Evolutionary conservation across 1,284 basidiomycete species (phyloP).

Genomic region (Rhizoctonia solani): DNA sequence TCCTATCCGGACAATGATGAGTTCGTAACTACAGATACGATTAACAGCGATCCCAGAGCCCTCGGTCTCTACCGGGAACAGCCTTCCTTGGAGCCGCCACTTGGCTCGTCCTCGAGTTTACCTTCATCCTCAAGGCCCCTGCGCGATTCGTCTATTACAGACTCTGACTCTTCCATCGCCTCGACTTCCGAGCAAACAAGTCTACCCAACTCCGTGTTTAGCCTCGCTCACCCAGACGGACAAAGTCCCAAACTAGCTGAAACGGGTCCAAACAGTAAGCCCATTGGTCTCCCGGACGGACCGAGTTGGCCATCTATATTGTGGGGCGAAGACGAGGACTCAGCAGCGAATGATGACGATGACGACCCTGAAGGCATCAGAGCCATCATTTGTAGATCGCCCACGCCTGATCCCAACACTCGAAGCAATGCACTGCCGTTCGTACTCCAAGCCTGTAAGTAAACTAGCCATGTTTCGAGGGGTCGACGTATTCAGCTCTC

Average conservation of each 20-base stretch:
- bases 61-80: too few relatives aligned
- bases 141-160: too few relatives aligned
- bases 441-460: slow-evolving; percentile 27
- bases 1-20: too few relatives aligned
- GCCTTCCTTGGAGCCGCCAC: too few relatives aligned
- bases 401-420: slow-evolving; percentile 4
- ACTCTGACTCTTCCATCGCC: background rate
- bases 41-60: too few relatives aligned
- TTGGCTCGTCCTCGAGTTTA: background rate
- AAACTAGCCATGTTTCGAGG: too few relatives aligned
- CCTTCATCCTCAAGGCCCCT: too few relatives aligned
- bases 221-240: background rate
- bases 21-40: too few relatives aligned
- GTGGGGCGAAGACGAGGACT: slow-evolving; percentile 13
- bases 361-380: slow-evolving; percentile 22
- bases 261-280: background rate
- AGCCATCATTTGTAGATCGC: background rate
- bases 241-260: background rate
- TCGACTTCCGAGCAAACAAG: slow-evolving; percentile 21
- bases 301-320: slow-evolving; percentile 30
- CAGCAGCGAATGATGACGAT: slow-evolving; percentile 22
- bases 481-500: background rate
- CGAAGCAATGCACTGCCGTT: slow-evolving; percentile 17
- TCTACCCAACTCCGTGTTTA: slow-evolving; percentile 8
- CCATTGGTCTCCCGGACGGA: slow-evolving; percentile 18